Conservation (phyloP, 1,284 basidiomycete species). For the Rhizoctonia solani region DNA sequence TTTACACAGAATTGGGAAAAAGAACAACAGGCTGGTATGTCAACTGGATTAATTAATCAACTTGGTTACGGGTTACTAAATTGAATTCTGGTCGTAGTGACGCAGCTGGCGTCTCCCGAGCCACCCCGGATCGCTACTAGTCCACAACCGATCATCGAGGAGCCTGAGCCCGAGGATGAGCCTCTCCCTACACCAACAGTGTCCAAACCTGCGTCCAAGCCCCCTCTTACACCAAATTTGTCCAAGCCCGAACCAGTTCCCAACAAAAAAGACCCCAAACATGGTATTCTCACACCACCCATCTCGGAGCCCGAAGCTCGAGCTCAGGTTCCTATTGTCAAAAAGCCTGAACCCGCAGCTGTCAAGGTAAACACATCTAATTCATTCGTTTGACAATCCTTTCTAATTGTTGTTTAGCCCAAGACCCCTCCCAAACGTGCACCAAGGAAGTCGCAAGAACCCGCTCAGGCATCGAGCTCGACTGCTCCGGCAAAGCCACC, state of each 20-base stretch:
- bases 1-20: conserved; percentile 27
- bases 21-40: conserved; percentile 17
- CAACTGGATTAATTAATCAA: too few species aligned
- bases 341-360: too few species aligned
- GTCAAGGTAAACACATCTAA: too few species aligned
- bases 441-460: background rate
- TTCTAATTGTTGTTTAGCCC: too few species aligned
- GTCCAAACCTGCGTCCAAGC: background rate
- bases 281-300: conserved; percentile 25
- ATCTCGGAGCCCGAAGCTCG: conserved; percentile 20
- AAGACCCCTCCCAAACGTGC: background rate
- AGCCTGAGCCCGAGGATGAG: conserved; percentile 18
- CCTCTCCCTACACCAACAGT: background rate
- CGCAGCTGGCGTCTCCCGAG: conserved; percentile 11
- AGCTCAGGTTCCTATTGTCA: too few species aligned
- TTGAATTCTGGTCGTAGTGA: background rate
- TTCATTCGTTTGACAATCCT: too few species aligned
- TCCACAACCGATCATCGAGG: conserved; percentile 27
- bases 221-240: background rate
- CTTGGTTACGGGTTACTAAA: too few species aligned
- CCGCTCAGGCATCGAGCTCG: conserved; percentile 1
- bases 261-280: background rate
- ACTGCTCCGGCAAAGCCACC: background rate
- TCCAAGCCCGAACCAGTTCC: background rate
- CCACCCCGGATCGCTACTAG: background rate